A percentile compares a stretch with the other conserved stretches of the same genome.
Evolutionary conservation across 805 yeast species (phyloP).

Genomic region (Wickerhamomyces hampshirensis): DNA sequence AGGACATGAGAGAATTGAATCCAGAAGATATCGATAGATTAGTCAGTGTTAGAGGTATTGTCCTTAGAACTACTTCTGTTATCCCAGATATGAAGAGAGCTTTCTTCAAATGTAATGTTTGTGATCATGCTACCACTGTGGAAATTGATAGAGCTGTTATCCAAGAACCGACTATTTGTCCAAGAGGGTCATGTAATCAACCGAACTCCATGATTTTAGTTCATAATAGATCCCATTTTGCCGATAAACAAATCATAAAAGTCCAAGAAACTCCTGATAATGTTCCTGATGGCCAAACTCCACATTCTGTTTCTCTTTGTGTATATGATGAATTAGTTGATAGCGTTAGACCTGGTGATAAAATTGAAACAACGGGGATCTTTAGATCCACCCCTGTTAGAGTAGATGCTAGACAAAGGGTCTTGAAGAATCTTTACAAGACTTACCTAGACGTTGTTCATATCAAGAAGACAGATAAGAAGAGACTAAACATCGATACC

Average conservation of each 20-base stretch:
- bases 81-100: slow-evolving; percentile 98
- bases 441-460: slow-evolving; percentile 95
- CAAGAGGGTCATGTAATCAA: slow-evolving; percentile 80
- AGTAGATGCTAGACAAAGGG: slow-evolving; percentile 78
- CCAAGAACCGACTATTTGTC: slow-evolving; percentile 89
- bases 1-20: slow-evolving; percentile 88
- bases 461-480: slow-evolving; percentile 77
- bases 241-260: slow-evolving; percentile 92
- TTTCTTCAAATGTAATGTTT: slow-evolving; percentile 89
- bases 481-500: slow-evolving; percentile 74
- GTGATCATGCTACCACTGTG: slow-evolving; percentile 87
- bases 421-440: slow-evolving; percentile 79
- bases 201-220: slow-evolving; percentile 83
- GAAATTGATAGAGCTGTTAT: slow-evolving; percentile 94
- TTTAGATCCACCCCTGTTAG: slow-evolving; percentile 91
- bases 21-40: slow-evolving; percentile 94
- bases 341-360: slow-evolving; percentile 92
- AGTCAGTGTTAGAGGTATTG: slow-evolving; percentile 86
- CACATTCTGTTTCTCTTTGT: slow-evolving; percentile 90
- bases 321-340: slow-evolving; percentile 96
- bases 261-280: slow-evolving; percentile 94
- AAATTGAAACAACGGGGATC: slow-evolving; percentile 92
- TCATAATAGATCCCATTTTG: slow-evolving; percentile 89
- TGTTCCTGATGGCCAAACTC: slow-evolving; percentile 98
- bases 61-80: slow-evolving; percentile 80